Percentiles rank a stretch among this genome's conserved stretches.
These are phyloP conservation scores for Pichia cactophila DNA, from an alignment of 1,139 yeast genomes.

Conservation along the genomic window DNA sequence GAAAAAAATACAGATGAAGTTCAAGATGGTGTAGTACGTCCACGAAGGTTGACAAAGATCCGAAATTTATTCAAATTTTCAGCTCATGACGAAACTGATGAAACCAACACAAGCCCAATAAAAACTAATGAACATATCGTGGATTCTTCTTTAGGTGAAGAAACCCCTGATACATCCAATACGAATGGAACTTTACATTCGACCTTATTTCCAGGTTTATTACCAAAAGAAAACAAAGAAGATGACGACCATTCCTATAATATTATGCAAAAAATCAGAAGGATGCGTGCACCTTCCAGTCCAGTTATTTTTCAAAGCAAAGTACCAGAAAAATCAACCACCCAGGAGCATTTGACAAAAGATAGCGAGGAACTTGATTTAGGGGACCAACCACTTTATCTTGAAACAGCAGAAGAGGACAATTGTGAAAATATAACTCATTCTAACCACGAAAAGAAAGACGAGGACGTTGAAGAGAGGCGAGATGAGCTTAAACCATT, in stretches of 20 bases:
- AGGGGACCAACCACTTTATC: constrained; percentile 5
- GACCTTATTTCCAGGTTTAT: neutral
- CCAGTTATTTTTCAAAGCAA: constrained; percentile 16
- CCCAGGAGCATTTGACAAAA: constrained; percentile 1
- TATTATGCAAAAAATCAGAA: constrained; percentile 25
- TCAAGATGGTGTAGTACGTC: constrained; percentile 15
- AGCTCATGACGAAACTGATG: constrained; percentile 11
- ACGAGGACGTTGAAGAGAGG: constrained; percentile 10
- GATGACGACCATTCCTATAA: constrained; percentile 18
- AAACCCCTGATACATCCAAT: neutral
- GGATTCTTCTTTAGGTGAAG: neutral
- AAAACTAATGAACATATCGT: neutral
- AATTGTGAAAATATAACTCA: neutral
- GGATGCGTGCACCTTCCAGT: constrained; percentile 27
- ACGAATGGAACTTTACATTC: neutral
- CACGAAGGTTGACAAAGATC: constrained; percentile 22
- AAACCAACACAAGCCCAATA: neutral
- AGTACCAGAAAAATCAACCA: neutral
- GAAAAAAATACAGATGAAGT: constrained; percentile 10
- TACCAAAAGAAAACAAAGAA: neutral
- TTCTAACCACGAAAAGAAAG: neutral
- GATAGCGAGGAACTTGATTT: constrained; percentile 19
- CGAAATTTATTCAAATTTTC: constrained; percentile 26
- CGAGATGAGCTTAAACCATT: constrained; percentile 15
- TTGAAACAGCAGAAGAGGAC: neutral